Evolutionary conservation across 2,329 filamentous ascomycete species (phyloP), one percentile per base, ranked within the genome.

Genomic region (Cryphonectria parasitica): DNA sequence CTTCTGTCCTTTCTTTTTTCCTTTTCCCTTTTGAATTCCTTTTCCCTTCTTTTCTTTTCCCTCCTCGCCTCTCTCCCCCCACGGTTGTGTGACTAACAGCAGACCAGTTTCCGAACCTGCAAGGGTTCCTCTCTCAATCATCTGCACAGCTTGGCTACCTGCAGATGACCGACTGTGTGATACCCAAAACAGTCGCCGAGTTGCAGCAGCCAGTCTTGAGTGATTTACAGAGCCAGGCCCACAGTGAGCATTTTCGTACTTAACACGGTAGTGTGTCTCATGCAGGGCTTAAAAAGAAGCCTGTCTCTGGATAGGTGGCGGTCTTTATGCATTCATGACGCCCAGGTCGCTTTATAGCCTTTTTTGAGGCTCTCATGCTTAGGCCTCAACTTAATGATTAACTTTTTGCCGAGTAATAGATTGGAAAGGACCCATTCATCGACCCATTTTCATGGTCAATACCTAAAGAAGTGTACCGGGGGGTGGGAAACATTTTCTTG

Each of bases 261-360:
- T 28, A 11, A 58, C 54, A 58, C 54, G 25, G 54, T 58, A 58
- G 54, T 58, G 54, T 58, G 25, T 58, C 54, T 58, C 54, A 58
- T 58, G 28, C 54, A 58, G 25, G 28, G 15, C 54, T 58, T 17
- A 58, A 58, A 58, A 58, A 31, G 54, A 31, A 58, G 54, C 25
- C 1, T 58, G 54, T 58, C 25, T 58, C 54, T 58, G 54, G 28
- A 8, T 25, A 56, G n/a, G 52, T 56, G 52, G 13, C 52, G 25
- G 28, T 58, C 25, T 34, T 28, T 15, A 31, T 31, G 25, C 19
- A 54, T 28, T 54, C 45, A 49, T 49, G 11, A 54, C 52, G n/a
- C 8, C 22, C 52, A 28, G 11, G 11, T 25, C n/a, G 7, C 54
- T 17, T 31, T 19, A 58, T 31, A 19, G 13, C 15, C 52, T 19